Percentiles rank a stretch among this genome's conserved stretches.
These are phyloP conservation scores for Aspergillus caelatus DNA, from an alignment of 2,329 filamentous ascomycete genomes.

Conservation along the genomic window DNA sequence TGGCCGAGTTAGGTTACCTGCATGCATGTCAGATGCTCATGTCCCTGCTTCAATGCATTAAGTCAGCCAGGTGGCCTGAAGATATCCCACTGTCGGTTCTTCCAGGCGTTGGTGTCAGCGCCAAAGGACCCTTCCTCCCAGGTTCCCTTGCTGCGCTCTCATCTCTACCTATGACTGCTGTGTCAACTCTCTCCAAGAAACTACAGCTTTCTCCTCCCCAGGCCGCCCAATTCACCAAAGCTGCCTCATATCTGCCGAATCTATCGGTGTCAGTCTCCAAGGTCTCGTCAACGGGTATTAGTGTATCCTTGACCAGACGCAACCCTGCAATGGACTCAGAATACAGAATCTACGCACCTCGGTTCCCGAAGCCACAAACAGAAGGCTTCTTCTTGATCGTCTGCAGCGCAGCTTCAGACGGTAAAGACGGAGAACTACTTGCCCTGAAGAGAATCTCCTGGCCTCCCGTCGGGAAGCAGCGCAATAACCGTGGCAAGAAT, in stretches of 20 bases:
- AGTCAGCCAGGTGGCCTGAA: conserved; percentile 86
- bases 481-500: conserved; percentile 8
- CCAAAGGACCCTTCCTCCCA: conserved; percentile 30
- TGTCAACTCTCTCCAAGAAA: conserved; percentile 31
- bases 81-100: conserved; percentile 79
- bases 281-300: conserved; percentile 65
- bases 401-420: conserved; percentile 44
- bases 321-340: conserved; percentile 69
- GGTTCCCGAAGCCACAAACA: conserved; percentile 90
- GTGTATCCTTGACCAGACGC: conserved; percentile 59
- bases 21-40: conserved; percentile 82
- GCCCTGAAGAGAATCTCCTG: conserved; percentile 86
- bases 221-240: conserved; percentile 54
- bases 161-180: conserved; percentile 28
- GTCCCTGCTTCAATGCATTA: conserved; percentile 84
- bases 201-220: conserved; percentile 29
- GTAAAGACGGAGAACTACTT: conserved; percentile 72
- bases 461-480: conserved; percentile 46
- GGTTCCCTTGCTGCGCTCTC: conserved; percentile 35
- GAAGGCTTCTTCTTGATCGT: conserved; percentile 91
- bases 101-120: conserved; percentile 62
- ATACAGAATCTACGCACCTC: conserved; percentile 79
- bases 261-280: conserved; percentile 64
- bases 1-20: conserved; percentile 84
- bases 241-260: conserved; percentile 68